phyloP scores from a whole-genome alignment of 2,329 filamentous ascomycete genomes.

The Aspergillus sp. region DNA sequence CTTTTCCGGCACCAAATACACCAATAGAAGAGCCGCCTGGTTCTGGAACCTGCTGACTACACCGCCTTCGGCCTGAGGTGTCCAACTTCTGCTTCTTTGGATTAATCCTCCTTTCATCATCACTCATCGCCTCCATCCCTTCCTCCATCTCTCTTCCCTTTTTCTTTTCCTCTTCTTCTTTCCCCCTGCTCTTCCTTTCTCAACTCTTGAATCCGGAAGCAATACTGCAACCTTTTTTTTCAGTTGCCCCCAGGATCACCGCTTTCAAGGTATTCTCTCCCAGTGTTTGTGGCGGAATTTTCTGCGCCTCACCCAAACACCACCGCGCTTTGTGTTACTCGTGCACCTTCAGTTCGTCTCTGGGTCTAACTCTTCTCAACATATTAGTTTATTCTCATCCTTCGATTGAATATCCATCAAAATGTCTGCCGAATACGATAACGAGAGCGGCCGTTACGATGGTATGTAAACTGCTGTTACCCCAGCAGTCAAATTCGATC shows the following conservation, averaged over 20 bases:
- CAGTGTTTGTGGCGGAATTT: slow-evolving; percentile 19
- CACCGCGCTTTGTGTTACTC: slow-evolving; percentile 10
- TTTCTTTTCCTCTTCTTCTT: slow-evolving; percentile 5
- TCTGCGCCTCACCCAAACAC: slow-evolving; percentile 13
- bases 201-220: neutral
- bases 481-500: slow-evolving; percentile 11
- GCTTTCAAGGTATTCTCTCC: slow-evolving; percentile 6
- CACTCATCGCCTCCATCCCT: slow-evolving; percentile 11
- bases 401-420: slow-evolving; percentile 21
- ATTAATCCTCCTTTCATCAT: slow-evolving; percentile 24
- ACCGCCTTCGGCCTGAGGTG: slow-evolving; percentile 9
- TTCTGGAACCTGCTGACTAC: slow-evolving; percentile 17
- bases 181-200: neutral
- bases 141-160: slow-evolving; percentile 9
- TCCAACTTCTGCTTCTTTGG: slow-evolving; percentile 10
- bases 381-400: slow-evolving; percentile 16
- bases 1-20: slow-evolving; percentile 1
- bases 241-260: neutral
- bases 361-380: slow-evolving; percentile 15
- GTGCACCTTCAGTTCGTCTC: slow-evolving; percentile 17
- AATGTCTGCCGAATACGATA: slow-evolving; percentile 61
- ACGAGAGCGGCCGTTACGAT: slow-evolving; percentile 65
- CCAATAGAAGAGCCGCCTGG: slow-evolving; percentile 13
- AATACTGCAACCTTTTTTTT: slow-evolving; percentile 5
- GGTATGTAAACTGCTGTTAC: slow-evolving; percentile 47